Evolutionary conservation across 371 early-diverging fungal species (phyloP), one percentile per base, ranked within the genome.

Genomic region (Mortierella polycephala): DNA sequence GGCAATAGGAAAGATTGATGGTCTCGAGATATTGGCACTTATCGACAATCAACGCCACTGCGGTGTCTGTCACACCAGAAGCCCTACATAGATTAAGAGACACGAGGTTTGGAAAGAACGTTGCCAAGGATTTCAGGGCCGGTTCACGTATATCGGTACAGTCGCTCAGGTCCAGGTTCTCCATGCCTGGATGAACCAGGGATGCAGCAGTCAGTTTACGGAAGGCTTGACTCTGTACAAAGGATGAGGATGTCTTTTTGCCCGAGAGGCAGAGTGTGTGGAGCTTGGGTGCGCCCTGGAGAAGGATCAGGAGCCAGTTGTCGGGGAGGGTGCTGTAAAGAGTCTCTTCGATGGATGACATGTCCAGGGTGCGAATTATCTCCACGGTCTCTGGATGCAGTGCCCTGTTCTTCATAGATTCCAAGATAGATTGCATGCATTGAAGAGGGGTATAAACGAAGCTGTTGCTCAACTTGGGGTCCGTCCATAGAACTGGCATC

Each of bases 101-200:
- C 57, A 71, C 55, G 9, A 76, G 60, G 58, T 67, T 76, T 2
- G 77, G 77, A 47, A 76, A 76, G 41, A 67, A 61, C 6, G 23
- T 52, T 5, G 68, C 51, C 11, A 76, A 5, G 21, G 64, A 52
- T 39, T 76, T 76, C 46, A 76, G 46, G 40, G 49, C 40, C 2
- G 71, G 77, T 47, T 76, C 77, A 6, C 72, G 64, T n/a, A 76
- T 30, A 42, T 76, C 77, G 20, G 77, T 71, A 39, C 77, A 76
- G 21, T 71, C 64, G 54, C 77, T 76, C 18, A 76, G 69, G 52
- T 76, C 77, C 37, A 76, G 57, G 52, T 67, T 50, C 20, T 67
- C 20, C 46, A 76, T 45, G 21, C 55, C 62, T 7, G 20, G 50
- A 50, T 76, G 77, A n/a, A 64, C 53, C 50, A 76, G 7, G 13